Conservation (phyloP, 257 asterid genomes). For the Lavandula angustifolia region DNA sequence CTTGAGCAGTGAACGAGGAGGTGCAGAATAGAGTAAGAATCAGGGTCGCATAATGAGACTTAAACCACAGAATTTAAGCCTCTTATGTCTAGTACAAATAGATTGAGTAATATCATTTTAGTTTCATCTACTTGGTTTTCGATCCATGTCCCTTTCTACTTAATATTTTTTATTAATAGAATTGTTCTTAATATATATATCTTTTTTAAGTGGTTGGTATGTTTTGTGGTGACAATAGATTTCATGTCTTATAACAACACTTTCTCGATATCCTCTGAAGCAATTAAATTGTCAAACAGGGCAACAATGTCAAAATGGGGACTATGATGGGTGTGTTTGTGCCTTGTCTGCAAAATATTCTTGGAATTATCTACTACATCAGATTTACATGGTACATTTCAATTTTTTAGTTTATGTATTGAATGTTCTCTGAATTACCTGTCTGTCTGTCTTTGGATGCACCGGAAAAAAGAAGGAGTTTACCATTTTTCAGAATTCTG, state of each 20-base stretch:
- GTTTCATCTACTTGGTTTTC: not conserved
- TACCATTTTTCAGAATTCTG: not conserved
- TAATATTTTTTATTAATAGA: not conserved
- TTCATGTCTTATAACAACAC: not conserved
- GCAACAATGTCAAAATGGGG: conserved; percentile 66
- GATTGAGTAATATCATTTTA: not conserved
- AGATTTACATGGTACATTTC: conserved; percentile 83
- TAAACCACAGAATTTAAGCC: not conserved
- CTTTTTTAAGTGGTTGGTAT: conserved; percentile 16
- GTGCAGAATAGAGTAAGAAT: not conserved
- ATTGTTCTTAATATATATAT: not conserved
- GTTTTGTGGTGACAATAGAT: conserved; percentile 23
- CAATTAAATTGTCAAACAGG: conserved; percentile 48
- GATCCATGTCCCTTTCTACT: not conserved
- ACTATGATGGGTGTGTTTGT: conserved; percentile 98
- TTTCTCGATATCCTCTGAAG: conserved; percentile 32
- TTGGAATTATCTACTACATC: conserved; percentile 96
- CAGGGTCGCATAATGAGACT: not conserved
- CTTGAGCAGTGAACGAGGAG: too few species aligned
- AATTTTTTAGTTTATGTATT: conserved; percentile 18
- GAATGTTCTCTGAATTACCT: conserved; percentile 17
- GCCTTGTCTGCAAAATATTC: conserved; percentile 93
- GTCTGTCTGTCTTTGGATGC: not conserved
- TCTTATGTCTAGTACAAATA: not conserved
- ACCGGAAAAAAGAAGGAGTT: not conserved